Conservation (phyloP, 2,329 filamentous ascomycete species). For the Didymella arachidicola region DNA sequence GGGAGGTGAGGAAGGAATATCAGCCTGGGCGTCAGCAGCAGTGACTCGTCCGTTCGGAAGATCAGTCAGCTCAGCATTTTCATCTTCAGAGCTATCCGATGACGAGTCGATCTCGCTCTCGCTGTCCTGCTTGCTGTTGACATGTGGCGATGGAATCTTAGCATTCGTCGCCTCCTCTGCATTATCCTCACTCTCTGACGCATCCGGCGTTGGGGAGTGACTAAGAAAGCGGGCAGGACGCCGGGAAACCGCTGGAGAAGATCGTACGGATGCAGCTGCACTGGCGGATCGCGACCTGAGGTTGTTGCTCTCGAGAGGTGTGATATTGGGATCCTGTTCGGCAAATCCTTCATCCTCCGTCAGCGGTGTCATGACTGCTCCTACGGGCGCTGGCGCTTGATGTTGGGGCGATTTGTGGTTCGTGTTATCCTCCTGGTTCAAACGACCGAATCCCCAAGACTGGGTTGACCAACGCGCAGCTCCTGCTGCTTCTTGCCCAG, state of each 20-base stretch:
- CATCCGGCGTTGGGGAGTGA: constrained; percentile 34
- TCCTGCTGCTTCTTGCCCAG: background rate
- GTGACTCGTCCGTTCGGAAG: background rate
- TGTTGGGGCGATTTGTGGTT: background rate
- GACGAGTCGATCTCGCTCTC: constrained; percentile 23
- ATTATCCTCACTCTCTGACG: constrained; percentile 29
- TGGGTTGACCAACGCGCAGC: constrained; percentile 9
- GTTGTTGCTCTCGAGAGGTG: constrained; percentile 12
- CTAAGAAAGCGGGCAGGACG: constrained; percentile 35
- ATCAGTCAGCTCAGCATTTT: constrained; percentile 23
- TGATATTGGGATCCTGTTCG: constrained; percentile 17
- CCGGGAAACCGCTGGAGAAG: constrained; percentile 31
- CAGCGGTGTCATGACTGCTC: background rate
- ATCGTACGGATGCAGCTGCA: constrained; percentile 26
- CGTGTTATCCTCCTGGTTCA: background rate
- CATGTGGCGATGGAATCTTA: constrained; percentile 7
- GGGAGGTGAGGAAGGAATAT: constrained; percentile 28
- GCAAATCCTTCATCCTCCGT: constrained; percentile 15
- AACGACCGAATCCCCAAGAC: constrained; percentile 18
- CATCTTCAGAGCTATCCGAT: constrained; percentile 23
- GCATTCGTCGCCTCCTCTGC: constrained; percentile 15
- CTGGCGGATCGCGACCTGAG: constrained; percentile 25
- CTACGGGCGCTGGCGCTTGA: background rate
- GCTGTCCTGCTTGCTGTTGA: constrained; percentile 7
- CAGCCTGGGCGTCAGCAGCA: background rate